A percentile compares a stretch with the other conserved stretches of the same genome.
Conservation (phyloP, 2,329 filamentous ascomycete species). For the Pseudopithomyces maydicus region DNA sequence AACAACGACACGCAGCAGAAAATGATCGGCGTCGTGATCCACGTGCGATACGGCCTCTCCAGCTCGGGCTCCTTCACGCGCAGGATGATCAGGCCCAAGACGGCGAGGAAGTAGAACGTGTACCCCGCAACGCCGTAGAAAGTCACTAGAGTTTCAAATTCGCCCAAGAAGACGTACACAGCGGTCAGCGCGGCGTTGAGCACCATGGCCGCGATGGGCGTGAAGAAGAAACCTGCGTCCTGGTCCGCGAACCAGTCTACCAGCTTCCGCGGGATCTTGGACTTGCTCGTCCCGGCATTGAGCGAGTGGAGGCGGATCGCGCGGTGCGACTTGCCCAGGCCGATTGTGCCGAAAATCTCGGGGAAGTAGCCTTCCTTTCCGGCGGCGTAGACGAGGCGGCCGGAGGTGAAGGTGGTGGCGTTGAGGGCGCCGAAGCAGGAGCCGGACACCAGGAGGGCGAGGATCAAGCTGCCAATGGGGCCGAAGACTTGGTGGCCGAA, state of each 20-base stretch:
- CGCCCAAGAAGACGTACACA: constrained; percentile 81
- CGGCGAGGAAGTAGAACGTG: constrained; percentile 95
- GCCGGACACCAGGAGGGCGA: constrained; percentile 87
- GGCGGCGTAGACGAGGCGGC: constrained; percentile 89
- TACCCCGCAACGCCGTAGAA: constrained; percentile 98
- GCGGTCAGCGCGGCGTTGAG: constrained; percentile 78
- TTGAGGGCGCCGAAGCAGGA: constrained; percentile 96
- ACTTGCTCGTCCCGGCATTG: constrained; percentile 24
- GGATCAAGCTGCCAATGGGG: constrained; percentile 75
- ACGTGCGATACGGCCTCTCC: constrained; percentile 90
- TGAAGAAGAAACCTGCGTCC: constrained; percentile 85
- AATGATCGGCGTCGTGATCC: constrained; percentile 96
- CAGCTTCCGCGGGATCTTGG: constrained; percentile 28
- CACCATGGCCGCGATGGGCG: constrained; percentile 87
- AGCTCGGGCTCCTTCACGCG: constrained; percentile 85
- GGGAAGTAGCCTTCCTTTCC: constrained; percentile 96
- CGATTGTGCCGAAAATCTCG: constrained; percentile 79
- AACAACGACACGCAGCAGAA: constrained; percentile 98
- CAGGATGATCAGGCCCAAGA: constrained; percentile 89
- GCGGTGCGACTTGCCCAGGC: constrained; percentile 59
- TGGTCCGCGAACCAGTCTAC: constrained; percentile 53
- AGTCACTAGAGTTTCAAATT: constrained; percentile 89
- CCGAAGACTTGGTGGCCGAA: constrained; percentile 93
- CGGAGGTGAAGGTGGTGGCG: constrained; percentile 90
- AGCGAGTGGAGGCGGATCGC: constrained; percentile 40